Evolutionary conservation across 768 basidiomycete genomes (phyloP), one percentile per base, ranked within the genome.

Genomic region (Kwoniella botswanensis): DNA sequence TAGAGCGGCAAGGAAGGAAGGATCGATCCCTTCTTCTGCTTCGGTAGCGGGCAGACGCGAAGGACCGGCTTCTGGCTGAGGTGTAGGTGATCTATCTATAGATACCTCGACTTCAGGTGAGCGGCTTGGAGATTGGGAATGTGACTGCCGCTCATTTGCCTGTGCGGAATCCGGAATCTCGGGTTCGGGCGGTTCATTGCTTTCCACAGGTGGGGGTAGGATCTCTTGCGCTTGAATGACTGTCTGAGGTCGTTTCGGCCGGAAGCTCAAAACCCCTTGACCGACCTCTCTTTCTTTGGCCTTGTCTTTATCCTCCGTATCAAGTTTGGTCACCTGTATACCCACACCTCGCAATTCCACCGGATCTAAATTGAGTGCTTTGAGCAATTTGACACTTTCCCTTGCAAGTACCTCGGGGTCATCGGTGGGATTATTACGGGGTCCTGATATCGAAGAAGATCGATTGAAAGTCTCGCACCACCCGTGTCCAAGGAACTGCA

Each of bases 401-500:
- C 90, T 87, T 0, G 89, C 92, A 52, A 99, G 91, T 46, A 90
- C 84, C 50, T 85, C 86, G 15, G 87, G 84, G 72, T 97, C 90
- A 78, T 88, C 90, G 0, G 94, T 94, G 24, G 68, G 63, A 41
- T 54, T 42, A 6, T 93, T 88, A 22, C 86, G 85, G 0, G 91
- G 91, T 18, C 87, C 88, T 3, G 86, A 80, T 2, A 95, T 84
- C 1, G 89, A 79, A 0, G 86, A 84, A 78, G 93, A 91, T 79
- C 91, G 92, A 82, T 88, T 94, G 85, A 90, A 93, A 1, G 88
- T 86, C 65, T 93, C 90, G 79, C 93, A 96, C 3, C 87, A 84
- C 12, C 96, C 95, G 76, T 97, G 95, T 0, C 96, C 95, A 77
- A 98, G 87, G 76, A 95, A 96, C 93, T 94, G 73, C 3, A 75